Evolutionary conservation across 805 yeast species (phyloP), one percentile per base, ranked within the genome.

Genomic region (Metschnikowia sp.): DNA sequence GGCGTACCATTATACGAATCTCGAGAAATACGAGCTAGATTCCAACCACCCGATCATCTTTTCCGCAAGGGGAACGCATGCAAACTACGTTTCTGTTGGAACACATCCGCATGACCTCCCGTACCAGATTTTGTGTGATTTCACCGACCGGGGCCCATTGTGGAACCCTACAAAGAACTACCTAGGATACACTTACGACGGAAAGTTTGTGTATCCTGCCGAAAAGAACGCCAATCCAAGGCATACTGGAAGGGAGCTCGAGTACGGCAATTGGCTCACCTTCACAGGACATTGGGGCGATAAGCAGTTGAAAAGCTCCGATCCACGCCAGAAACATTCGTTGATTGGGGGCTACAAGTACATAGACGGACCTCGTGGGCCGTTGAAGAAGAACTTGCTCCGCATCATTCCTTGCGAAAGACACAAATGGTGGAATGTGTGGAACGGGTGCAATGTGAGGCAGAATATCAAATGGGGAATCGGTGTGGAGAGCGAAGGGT

Each of bases 31-130:
- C 50, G 76, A 72, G 42, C 56, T 63, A 19, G 72, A 70, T 42
- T 56, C 66, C 8, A 62, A 58, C 7, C 77, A 73, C 55, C 97
- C 98, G 0, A 76, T 90, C 18, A 78, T 94, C 0, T 94, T 87
- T 64, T 81, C 94, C 18, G 97, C 97, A 0, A 75, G 97, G 52
- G 99, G 99, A 0, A 92, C 99, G 0, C 99, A 92, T 68, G 98
- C 98, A 15, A 92, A 94, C 65, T 92, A 92, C 63, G 95, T 94
- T 0, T 80, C 94, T n/a, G 91, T 86, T 0, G 99, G 99, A 0
- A 96, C 91, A 61, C 96, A 92, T 63, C 83, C 96, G 0, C 98
- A 91, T 63, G 99, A 92, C 65, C 76, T 91, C 40, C 99, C 99
- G 0, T 91, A 88, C 69, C 85, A 88, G 44, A 91, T 95, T 47